Evolutionary conservation across 2,329 filamentous ascomycete genomes (phyloP).

Genomic region (Cladosporium sp.): DNA sequence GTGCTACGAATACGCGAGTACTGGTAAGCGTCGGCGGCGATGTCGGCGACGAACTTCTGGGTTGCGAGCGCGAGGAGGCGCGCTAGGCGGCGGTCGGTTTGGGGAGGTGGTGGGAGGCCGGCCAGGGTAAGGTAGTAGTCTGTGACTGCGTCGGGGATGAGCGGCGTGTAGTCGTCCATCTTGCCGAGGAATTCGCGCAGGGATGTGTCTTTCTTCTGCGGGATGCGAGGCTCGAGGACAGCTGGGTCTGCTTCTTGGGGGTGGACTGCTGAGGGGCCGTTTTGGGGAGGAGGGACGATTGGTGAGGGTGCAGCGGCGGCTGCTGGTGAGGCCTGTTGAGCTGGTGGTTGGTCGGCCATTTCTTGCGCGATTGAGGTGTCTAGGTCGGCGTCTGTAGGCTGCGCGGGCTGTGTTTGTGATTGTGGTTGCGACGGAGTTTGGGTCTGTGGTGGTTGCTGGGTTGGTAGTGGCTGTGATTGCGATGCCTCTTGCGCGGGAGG

Average conservation of each 20-base stretch:
- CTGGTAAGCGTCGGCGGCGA: constrained; percentile 96
- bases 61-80: constrained; percentile 95
- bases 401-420: background rate
- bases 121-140: constrained; percentile 97
- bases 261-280: constrained; percentile 41
- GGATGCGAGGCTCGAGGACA: constrained; percentile 54
- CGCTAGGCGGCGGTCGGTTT: constrained; percentile 85
- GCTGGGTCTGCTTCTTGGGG: constrained; percentile 21
- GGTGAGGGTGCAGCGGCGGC: constrained; percentile 69
- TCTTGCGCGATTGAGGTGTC: constrained; percentile 46
- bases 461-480: background rate
- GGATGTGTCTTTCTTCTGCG: constrained; percentile 86
- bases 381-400: constrained; percentile 36
- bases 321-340: constrained; percentile 51
- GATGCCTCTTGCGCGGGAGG: background rate
- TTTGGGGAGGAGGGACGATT: constrained; percentile 34
- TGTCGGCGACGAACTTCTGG: constrained; percentile 97
- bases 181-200: constrained; percentile 89
- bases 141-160: constrained; percentile 98
- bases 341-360: constrained; percentile 30
- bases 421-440: constrained; percentile 5
- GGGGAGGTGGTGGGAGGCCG: constrained; percentile 86
- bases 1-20: constrained; percentile 95
- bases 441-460: constrained; percentile 9
- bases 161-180: constrained; percentile 98